phyloP scores from a whole-genome alignment of 169 alveolate species.

The Amoebophrya sp. region DNA sequence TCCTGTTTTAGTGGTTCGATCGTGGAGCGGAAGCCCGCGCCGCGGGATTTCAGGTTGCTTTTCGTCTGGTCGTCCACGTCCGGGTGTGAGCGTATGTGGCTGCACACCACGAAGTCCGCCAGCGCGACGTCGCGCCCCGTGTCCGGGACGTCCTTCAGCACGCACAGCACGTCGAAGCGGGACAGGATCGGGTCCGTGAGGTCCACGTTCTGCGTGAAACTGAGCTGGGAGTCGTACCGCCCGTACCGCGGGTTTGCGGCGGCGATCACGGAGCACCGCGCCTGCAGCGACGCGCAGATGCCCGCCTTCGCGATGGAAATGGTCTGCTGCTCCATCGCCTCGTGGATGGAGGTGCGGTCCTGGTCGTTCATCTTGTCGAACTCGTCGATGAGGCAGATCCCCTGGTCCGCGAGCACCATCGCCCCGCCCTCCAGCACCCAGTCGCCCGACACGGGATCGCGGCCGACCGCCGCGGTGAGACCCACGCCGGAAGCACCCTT shows the following conservation, averaged over 20 bases:
- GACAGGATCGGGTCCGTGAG: slow-evolving; percentile 96
- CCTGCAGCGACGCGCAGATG: slow-evolving; percentile 27
- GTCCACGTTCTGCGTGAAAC: slow-evolving; percentile 97
- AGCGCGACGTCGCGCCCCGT: slow-evolving; percentile 17
- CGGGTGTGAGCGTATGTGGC: slow-evolving; percentile 24
- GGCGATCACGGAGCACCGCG: slow-evolving; percentile 96
- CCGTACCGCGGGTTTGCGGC: slow-evolving; percentile 99
- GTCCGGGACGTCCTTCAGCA: slow-evolving; percentile 74
- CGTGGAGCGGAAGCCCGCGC: background rate
- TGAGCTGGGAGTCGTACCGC: slow-evolving; percentile 86
- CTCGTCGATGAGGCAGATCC: slow-evolving; percentile 98
- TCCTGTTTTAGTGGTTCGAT: background rate
- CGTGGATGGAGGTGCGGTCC: slow-evolving; percentile 98
- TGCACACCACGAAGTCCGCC: slow-evolving; percentile 27
- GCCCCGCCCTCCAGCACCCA: slow-evolving; percentile 99
- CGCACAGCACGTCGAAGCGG: slow-evolving; percentile 96
- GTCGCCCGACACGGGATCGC: slow-evolving; percentile 92
- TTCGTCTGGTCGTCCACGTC: background rate
- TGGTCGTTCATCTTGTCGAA: slow-evolving; percentile 99
- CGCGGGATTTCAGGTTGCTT: background rate
- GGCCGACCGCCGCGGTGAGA: slow-evolving; percentile 91
- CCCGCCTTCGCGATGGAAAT: slow-evolving; percentile 98
- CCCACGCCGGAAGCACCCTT: slow-evolving; percentile 99
- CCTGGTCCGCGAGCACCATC: slow-evolving; percentile 94
- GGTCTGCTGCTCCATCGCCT: slow-evolving; percentile 99